Base-by-base conservation (phyloP, 495 filamentous ascomycete species). In the Venustampulla echinocandica region DNA sequence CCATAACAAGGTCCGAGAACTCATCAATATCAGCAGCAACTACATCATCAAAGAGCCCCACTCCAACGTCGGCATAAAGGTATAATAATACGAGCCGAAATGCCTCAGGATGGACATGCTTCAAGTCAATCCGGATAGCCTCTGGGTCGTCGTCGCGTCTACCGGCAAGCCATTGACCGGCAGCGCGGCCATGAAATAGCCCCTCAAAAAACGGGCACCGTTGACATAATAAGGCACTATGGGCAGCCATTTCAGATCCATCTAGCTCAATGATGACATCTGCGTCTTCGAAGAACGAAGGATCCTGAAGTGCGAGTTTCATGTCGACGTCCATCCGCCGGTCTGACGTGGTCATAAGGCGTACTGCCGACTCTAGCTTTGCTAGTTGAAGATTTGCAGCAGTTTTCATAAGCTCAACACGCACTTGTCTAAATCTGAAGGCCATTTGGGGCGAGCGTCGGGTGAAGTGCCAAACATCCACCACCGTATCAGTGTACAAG, bases 151-250 rank as follows among this genome's bases (percentile, higher is more conserved):
- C 52, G 14, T 64, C 54, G n/a, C 80, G 77, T 33, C 90, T 77
- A 15, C 71, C 71, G 28, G 77, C 73, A 5, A 98, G 66, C 92
- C 92, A 98, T 44, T 71, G 72, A 1, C 92, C 92, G 27, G 74
- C 74, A 13, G 92, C 84, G 35, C 86, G 81, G 15, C 93, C 92
- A 47, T 84, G 67, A 66, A 95, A 96, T 17, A 98, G 69, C 3
- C 85, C 84, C 51, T 87, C 70, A 55, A 98, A 98, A 69, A 95
- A 98, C 0, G 88, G 90, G 50, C 88, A 95, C 57, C 93, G 71
- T 57, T 82, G 81, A 47, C 87, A 85, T 37, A 97, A 60, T 15
- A 97, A 62, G 14, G 75, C 64, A 52, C 84, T 90, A 58, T 97
- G 90, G 5, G 83, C 81, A 21, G 64, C 64, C 5, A 88, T 64